phyloP scores from a whole-genome alignment of 352 stramenopile genomes.

The Pythium sp. region DNA sequence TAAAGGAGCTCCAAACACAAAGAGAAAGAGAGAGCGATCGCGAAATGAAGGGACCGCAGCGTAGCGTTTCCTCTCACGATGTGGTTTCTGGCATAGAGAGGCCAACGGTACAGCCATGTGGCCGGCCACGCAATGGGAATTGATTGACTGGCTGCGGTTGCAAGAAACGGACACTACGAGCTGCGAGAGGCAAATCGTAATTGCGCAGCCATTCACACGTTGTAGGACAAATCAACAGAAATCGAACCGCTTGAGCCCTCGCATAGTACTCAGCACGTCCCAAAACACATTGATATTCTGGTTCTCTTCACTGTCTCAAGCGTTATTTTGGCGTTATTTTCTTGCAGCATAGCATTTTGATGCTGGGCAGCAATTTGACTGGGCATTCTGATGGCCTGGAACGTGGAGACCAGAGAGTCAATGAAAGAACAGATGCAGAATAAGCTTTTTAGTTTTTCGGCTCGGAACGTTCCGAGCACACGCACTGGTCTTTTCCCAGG shows the following conservation, averaged over 20 bases:
- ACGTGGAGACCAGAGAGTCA: neutral
- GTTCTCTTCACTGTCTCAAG: neutral
- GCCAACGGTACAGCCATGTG: neutral
- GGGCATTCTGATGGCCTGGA: neutral
- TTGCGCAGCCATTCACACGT: too few relatives aligned
- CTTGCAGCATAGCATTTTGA: neutral
- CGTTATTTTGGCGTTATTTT: neutral
- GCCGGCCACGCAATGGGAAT: neutral
- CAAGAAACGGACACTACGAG: neutral
- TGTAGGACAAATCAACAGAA: too few relatives aligned
- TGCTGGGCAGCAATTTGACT: neutral
- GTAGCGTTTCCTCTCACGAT: neutral
- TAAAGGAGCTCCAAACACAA: neutral
- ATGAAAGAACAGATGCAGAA: neutral
- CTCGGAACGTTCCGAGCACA: neutral
- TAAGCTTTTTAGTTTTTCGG: neutral
- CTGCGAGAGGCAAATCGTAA: too few relatives aligned
- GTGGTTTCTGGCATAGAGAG: neutral
- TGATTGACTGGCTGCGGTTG: neutral
- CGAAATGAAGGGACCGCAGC: neutral
- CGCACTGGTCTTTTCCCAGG: neutral
- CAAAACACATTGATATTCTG: neutral
- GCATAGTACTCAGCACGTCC: neutral
- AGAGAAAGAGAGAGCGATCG: neutral
- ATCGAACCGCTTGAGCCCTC: neutral